Conservation (phyloP, 352 stramenopile genomes). For the Phytophthora litchii region DNA sequence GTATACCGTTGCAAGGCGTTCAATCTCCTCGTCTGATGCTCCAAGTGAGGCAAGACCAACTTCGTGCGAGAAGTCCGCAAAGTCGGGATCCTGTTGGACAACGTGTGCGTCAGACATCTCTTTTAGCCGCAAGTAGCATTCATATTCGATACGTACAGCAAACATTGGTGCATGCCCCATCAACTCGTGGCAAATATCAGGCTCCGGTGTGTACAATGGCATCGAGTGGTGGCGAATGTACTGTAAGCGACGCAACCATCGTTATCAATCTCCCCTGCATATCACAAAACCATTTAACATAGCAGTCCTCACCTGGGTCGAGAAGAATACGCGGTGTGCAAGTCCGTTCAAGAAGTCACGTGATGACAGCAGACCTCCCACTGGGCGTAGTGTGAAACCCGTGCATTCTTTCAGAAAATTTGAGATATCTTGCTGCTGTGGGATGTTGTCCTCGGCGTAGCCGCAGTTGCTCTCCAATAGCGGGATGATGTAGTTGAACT, state of each 20-base stretch:
- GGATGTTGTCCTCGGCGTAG: conserved; percentile 94
- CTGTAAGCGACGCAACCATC: conserved; percentile 35
- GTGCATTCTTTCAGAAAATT: conserved; percentile 94
- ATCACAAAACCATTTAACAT: background rate
- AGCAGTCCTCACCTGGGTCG: conserved; percentile 77
- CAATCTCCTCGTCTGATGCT: conserved; percentile 95
- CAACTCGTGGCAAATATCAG: conserved; percentile 98
- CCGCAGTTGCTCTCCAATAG: conserved; percentile 95
- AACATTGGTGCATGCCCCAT: conserved; percentile 98
- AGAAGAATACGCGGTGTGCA: conserved; percentile 98
- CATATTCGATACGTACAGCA: conserved; percentile 52
- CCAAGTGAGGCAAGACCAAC: conserved; percentile 96
- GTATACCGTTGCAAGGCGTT: conserved; percentile 88
- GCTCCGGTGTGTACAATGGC: conserved; percentile 97
- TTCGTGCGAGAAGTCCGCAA: conserved; percentile 97
- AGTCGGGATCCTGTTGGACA: conserved; percentile 90
- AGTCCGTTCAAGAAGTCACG: conserved; percentile 98
- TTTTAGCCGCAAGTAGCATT: background rate
- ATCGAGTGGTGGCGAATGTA: conserved; percentile 96
- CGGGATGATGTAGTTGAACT: conserved; percentile 96
- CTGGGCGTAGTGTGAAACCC: conserved; percentile 92
- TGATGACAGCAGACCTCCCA: conserved; percentile 95
- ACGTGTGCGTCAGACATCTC: background rate
- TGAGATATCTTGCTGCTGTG: conserved; percentile 95
- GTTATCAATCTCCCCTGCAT: background rate